These are phyloP conservation scores for Saraca asoca DNA, from an alignment of 331 rosid genomes.

Conservation along the genomic window DNA sequence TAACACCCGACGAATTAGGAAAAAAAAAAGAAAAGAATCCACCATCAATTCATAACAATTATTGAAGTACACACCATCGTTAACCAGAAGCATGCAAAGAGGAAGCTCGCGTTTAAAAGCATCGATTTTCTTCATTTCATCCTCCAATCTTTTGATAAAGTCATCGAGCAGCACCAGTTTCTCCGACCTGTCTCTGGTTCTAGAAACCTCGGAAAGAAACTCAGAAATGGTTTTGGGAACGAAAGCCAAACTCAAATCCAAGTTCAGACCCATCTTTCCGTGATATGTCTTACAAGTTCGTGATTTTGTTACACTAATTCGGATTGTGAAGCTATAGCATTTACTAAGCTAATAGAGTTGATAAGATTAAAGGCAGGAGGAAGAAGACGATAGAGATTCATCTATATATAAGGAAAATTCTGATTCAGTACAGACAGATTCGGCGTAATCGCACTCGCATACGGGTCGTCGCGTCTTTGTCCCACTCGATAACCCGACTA, in stretches of 20 bases:
- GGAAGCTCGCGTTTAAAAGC: conserved; percentile 93
- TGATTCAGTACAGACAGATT: conserved; percentile 66
- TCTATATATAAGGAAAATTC: conserved; percentile 40
- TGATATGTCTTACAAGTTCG: not conserved
- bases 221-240: conserved; percentile 59
- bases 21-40: conserved; percentile 1
- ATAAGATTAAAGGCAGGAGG: conserved; percentile 17
- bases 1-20: conserved; percentile 20
- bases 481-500: conserved; percentile 42
- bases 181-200: conserved; percentile 36
- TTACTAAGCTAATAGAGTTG: conserved; percentile 37
- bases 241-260: conserved; percentile 59
- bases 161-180: conserved; percentile 53
- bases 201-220: conserved; percentile 45
- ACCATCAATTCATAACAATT: not conserved
- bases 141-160: conserved; percentile 56
- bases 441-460: conserved; percentile 30
- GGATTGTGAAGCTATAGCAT: not conserved
- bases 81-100: conserved; percentile 63
- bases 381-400: conserved; percentile 37
- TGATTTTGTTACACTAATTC: not conserved
- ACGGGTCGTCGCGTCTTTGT: conserved; percentile 75
- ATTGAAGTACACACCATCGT: conserved; percentile 50
- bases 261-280: conserved; percentile 51
- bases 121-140: conserved; percentile 63